Base-by-base conservation (phyloP, 257 asterid genomes). In the Dorcoceras hygrometricum region DNA sequence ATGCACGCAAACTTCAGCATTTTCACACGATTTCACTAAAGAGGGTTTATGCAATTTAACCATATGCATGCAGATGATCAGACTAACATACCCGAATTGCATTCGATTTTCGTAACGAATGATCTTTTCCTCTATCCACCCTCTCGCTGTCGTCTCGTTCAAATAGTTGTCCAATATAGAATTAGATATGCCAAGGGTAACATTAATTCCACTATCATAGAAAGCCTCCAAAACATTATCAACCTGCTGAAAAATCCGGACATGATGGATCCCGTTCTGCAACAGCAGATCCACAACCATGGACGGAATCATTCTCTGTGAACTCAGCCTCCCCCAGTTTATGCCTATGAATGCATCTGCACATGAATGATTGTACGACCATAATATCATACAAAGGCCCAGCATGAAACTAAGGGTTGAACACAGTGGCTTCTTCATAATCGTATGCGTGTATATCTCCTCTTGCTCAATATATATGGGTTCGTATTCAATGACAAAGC, bases 201-300 rank as follows among this genome's bases (percentile, higher is more conserved):
- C 4, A 4, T 29, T 27, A 31, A 78, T 70, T 7, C 59, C 68
- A 1, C 71, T 57, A 0, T 32, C 60, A 16, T 71, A 31, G 4
- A 76, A 76, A 28, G 78, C 73, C 20, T 57, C 50, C 3, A 73
- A 62, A 29, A 73, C 68, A 48, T 75, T 73, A 23, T 18, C 57
- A 7, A 9, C 43, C 9, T 32, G 43, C 12, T 32, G 43, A 32
- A 32, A 32, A 32, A 32, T 32, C 43, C 43, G 57, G 43, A 73
- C 68, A 48, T 75, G 71, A 16, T 22, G 50, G 28, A 79, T 76
- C 10, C 8, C 32, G 1, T 76, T 76, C 26, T 75, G 78, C 19
- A 79, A 36, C 22, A 75, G 72, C 63, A 76, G 28, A 43, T 79
- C 81, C 14, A 72, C 83, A 66, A 76, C 81, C 80, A 79, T 72